These are phyloP conservation scores for Xylariales sp. DNA, from an alignment of 2,329 filamentous ascomycete species.

Conservation along the genomic window DNA sequence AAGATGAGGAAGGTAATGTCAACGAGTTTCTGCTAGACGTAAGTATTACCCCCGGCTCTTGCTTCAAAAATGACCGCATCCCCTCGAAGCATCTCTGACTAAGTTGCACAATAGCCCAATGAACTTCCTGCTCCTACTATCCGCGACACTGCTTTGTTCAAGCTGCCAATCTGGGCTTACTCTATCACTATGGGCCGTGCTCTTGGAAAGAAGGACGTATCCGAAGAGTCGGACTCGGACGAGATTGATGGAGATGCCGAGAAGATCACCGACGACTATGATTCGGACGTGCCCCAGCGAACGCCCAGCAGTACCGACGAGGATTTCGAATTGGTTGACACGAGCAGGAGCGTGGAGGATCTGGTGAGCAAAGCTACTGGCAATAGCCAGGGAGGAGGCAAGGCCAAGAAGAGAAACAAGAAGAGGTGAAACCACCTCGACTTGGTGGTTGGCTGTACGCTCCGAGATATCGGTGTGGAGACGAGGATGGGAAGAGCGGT, in stretches of 20 bases:
- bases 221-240: slow-evolving; percentile 24
- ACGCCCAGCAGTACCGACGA: slow-evolving; percentile 55
- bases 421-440: slow-evolving; percentile 50
- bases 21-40: slow-evolving; percentile 87
- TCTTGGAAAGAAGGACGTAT: slow-evolving; percentile 27
- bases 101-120: slow-evolving; percentile 50
- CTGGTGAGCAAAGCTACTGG: slow-evolving; percentile 48
- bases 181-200: slow-evolving; percentile 48
- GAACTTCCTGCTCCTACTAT: slow-evolving; percentile 76
- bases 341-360: slow-evolving; percentile 46
- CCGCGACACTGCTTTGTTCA: slow-evolving; percentile 76
- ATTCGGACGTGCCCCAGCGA: slow-evolving; percentile 45
- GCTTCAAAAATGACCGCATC: too few species aligned
- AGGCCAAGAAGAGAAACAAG: slow-evolving; percentile 51
- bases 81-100: slow-evolving; percentile 3
- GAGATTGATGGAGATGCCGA: slow-evolving; percentile 31
- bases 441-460: too few species aligned
- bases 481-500: too few species aligned
- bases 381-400: slow-evolving; percentile 34
- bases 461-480: too few species aligned
- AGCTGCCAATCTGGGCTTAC: slow-evolving; percentile 72
- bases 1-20: slow-evolving; percentile 78
- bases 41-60: slow-evolving; percentile 33
- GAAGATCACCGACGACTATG: slow-evolving; percentile 33
- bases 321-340: slow-evolving; percentile 61